phyloP scores from a whole-genome alignment of 2,329 filamentous ascomycete species.

The Colletotrichum lini region DNA sequence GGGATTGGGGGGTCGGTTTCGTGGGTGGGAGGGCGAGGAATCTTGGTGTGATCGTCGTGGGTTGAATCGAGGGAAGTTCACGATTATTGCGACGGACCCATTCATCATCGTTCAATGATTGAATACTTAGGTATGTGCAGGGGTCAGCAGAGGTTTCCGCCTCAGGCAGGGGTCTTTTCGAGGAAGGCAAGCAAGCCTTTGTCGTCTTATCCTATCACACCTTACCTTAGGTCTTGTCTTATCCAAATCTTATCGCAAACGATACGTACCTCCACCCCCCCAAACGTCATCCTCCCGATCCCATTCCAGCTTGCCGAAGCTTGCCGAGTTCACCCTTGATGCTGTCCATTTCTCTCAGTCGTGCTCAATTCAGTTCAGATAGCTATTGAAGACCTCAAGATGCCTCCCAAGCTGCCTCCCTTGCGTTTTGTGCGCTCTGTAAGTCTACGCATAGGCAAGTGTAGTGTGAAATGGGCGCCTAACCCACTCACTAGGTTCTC shows the following conservation, averaged over 20 bases:
- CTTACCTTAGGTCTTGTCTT: neutral
- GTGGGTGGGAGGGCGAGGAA: conserved; percentile 7
- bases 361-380: neutral
- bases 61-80: neutral
- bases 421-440: conserved; percentile 67
- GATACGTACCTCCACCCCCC: neutral
- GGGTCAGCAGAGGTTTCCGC: conserved; percentile 34
- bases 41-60: neutral
- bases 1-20: conserved; percentile 14
- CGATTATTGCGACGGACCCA: conserved; percentile 30
- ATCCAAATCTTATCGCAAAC: neutral
- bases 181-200: neutral
- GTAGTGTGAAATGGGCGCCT: neutral
- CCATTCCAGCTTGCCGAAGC: conserved; percentile 28
- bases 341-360: neutral
- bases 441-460: conserved; percentile 47
- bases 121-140: conserved; percentile 6
- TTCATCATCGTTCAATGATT: conserved; percentile 26
- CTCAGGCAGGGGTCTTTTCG: conserved; percentile 20
- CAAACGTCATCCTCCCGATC: conserved; percentile 26
- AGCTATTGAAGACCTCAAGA: neutral
- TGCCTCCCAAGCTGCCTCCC: conserved; percentile 43
- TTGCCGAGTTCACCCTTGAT: conserved; percentile 20
- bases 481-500: conserved; percentile 72
- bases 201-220: conserved; percentile 1